These are phyloP conservation scores for Schwanniomyces polymorphus DNA, from an alignment of 805 yeast species.

Conservation along the genomic window DNA sequence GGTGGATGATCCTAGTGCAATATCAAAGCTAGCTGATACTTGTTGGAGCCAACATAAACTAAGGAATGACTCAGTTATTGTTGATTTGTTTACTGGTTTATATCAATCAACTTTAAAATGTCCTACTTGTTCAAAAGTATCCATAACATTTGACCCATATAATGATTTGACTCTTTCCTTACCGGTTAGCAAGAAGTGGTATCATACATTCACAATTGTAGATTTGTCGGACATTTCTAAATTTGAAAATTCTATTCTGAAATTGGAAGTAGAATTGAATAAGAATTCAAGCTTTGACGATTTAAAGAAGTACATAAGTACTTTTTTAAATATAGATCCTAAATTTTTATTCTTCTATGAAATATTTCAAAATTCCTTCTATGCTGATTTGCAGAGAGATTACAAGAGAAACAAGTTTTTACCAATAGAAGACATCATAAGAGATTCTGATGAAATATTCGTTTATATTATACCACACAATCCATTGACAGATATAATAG, in stretches of 20 bases:
- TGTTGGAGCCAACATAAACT: slow-evolving; percentile 80
- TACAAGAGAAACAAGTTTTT: slow-evolving; percentile 54
- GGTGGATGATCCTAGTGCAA: slow-evolving; percentile 50
- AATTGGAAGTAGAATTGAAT: slow-evolving; percentile 70
- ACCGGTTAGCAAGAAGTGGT: slow-evolving; percentile 77
- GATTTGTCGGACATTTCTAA: slow-evolving; percentile 36
- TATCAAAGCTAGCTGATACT: slow-evolving; percentile 62
- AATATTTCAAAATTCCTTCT: slow-evolving; percentile 66
- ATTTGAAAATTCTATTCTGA: slow-evolving; percentile 18
- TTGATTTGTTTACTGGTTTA: slow-evolving; percentile 85
- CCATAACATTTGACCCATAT: slow-evolving; percentile 92
- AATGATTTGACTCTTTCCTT: slow-evolving; percentile 87
- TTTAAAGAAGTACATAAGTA: slow-evolving; percentile 59
- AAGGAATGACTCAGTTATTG: slow-evolving; percentile 81
- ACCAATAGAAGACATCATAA: slow-evolving; percentile 68
- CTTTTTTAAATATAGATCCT: slow-evolving; percentile 35
- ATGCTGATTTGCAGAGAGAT: slow-evolving; percentile 63
- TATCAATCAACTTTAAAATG: slow-evolving; percentile 89
- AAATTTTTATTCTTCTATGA: slow-evolving; percentile 30
- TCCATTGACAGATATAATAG: slow-evolving; percentile 36
- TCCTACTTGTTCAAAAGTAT: slow-evolving; percentile 76
- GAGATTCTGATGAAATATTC: slow-evolving; percentile 59
- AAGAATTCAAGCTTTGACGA: slow-evolving; percentile 65
- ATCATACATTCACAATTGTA: slow-evolving; percentile 59
- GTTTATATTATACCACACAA: slow-evolving; percentile 60